A percentile compares a stretch with the other conserved stretches of the same genome.
Conservation (phyloP, 306 rosid genomes). For the Senna siamea region DNA sequence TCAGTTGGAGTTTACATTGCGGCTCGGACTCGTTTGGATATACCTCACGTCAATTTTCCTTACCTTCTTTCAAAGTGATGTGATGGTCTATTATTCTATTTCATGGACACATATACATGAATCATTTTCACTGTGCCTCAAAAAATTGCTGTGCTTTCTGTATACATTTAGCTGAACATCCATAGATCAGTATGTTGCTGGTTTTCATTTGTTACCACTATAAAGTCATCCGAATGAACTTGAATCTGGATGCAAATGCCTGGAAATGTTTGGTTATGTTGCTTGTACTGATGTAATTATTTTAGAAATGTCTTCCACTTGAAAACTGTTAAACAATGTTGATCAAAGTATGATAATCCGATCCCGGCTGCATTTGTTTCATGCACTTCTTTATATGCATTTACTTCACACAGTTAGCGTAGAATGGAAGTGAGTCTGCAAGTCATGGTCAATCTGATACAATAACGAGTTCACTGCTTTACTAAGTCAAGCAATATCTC, state of each 20-base stretch:
- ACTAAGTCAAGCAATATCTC: slow-evolving; percentile 18
- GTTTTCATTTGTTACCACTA: not conserved
- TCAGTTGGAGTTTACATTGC: not conserved
- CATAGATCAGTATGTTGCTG: not conserved
- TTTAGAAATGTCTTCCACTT: not conserved
- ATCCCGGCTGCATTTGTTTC: not conserved
- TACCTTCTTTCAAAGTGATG: not conserved
- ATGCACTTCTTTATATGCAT: not conserved
- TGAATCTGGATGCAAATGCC: not conserved
- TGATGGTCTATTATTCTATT: not conserved
- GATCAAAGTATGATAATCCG: not conserved
- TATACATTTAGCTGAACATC: not conserved
- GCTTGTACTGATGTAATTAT: not conserved
- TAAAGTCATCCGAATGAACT: not conserved
- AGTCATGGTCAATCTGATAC: not conserved
- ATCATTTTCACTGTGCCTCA: not conserved
- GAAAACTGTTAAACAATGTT: not conserved
- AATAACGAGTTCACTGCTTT: not conserved
- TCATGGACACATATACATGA: not conserved
- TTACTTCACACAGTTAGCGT: not conserved
- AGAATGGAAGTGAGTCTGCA: not conserved
- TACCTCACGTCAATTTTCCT: not conserved
- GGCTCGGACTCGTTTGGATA: not conserved
- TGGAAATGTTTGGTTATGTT: not conserved
- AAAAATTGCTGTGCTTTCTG: not conserved